Conservation (phyloP, 805 yeast species). For the Candida andamanensis region DNA sequence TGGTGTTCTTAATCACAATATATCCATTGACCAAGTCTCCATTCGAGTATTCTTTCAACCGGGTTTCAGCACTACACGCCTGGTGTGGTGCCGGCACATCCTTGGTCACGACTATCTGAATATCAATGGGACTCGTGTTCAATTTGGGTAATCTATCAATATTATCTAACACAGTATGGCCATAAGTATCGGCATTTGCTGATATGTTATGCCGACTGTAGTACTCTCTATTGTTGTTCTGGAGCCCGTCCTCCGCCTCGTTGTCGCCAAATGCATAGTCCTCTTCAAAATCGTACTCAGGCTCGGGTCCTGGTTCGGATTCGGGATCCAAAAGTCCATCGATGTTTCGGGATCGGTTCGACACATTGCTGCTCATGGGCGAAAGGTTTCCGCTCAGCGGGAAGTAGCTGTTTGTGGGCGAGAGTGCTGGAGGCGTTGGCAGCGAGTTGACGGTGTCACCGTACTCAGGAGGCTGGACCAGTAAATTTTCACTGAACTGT, state of each 20-base stretch:
- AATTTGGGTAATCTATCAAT: slow-evolving; percentile 45
- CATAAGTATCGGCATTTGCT: slow-evolving; percentile 21
- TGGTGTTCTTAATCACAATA: slow-evolving; percentile 44
- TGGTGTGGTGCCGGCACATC: slow-evolving; percentile 42
- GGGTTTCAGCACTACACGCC: slow-evolving; percentile 39
- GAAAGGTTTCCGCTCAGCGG: neutral
- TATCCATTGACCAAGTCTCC: slow-evolving; percentile 41
- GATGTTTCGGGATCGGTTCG: neutral
- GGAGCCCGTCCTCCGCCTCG: slow-evolving; percentile 9
- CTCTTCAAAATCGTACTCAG: slow-evolving; percentile 14
- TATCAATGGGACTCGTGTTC: slow-evolving; percentile 38
- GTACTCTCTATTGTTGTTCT: neutral
- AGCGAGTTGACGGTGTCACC: slow-evolving; percentile 27
- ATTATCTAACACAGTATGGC: slow-evolving; percentile 47
- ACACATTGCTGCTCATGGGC: slow-evolving; percentile 1
- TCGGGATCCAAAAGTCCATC: slow-evolving; percentile 5
- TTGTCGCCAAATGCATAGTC: slow-evolving; percentile 14
- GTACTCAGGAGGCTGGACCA: slow-evolving; percentile 32
- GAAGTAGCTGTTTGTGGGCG: slow-evolving; percentile 8
- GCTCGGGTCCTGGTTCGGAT: neutral
- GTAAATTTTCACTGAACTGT: slow-evolving; percentile 32
- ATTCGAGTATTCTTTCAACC: slow-evolving; percentile 38
- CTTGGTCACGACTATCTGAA: slow-evolving; percentile 50
- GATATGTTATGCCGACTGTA: slow-evolving; percentile 7
- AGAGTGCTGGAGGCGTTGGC: slow-evolving; percentile 22